A percentile compares a stretch with the other conserved stretches of the same genome.
phyloP scores from a whole-genome alignment of 179 eudicot genomes.

The Beta lomatogona region DNA sequence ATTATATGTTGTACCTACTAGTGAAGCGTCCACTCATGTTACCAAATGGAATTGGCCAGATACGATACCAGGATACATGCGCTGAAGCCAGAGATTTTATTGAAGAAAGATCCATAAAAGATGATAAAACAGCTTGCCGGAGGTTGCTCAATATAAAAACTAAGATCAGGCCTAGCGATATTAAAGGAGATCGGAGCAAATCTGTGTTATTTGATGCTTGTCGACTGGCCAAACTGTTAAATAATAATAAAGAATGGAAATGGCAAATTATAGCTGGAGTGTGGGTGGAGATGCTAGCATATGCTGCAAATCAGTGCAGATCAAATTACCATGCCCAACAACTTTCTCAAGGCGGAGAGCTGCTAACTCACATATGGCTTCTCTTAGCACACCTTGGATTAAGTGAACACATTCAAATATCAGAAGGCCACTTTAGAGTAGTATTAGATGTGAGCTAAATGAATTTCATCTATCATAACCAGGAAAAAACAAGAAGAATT shows the following conservation, averaged over 20 bases:
- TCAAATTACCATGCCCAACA: slow-evolving; percentile 46
- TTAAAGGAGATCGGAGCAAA: slow-evolving; percentile 46
- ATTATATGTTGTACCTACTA: slow-evolving; percentile 44
- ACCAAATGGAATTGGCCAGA: slow-evolving; percentile 48
- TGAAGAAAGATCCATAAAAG: slow-evolving; percentile 9
- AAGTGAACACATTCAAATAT: slow-evolving; percentile 23
- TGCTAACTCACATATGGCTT: slow-evolving; percentile 25
- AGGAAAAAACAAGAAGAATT: too few species aligned
- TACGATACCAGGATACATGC: slow-evolving; percentile 42
- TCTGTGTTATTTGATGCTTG: slow-evolving; percentile 49
- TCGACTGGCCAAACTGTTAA: slow-evolving; percentile 28
- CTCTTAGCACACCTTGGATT: slow-evolving; percentile 25
- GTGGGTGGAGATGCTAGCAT: slow-evolving; percentile 48
- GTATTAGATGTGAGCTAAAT: slow-evolving; percentile 6
- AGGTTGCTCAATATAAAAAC: slow-evolving; percentile 36
- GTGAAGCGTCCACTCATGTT: slow-evolving; percentile 38
- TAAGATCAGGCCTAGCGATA: slow-evolving; percentile 32
- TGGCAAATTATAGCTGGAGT: slow-evolving; percentile 36
- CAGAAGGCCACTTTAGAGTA: slow-evolving; percentile 28
- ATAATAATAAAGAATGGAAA: neutral
- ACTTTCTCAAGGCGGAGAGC: slow-evolving; percentile 30
- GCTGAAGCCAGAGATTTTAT: slow-evolving; percentile 40
- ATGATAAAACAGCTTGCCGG: slow-evolving; percentile 18
- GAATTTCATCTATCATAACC: too few species aligned
- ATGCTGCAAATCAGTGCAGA: slow-evolving; percentile 40